Conservation (phyloP, 345 rosid species). For the Dovyalis caffra region DNA sequence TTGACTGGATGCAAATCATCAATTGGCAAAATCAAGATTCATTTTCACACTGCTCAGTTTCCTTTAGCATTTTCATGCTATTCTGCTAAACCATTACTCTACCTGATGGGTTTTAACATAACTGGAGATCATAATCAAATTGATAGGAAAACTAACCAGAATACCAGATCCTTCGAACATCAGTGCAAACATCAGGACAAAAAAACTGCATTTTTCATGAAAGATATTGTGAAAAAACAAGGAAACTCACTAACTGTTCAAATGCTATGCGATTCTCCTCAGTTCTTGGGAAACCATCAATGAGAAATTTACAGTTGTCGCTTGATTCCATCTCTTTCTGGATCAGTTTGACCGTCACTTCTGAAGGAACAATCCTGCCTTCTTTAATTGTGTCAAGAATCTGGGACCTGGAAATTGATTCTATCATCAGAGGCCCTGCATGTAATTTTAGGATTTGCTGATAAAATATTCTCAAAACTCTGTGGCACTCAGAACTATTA, state of each 20-base stretch:
- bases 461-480: not conserved
- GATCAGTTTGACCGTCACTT: conserved; percentile 31
- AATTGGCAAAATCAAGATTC: not conserved
- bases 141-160: not conserved
- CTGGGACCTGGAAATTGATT: conserved; percentile 16
- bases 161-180: not conserved
- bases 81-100: not conserved
- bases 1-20: not conserved
- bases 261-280: conserved; percentile 27
- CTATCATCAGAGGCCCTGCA: not conserved
- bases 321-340: conserved; percentile 26
- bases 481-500: not conserved
- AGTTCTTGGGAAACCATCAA: conserved; percentile 34
- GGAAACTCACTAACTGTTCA: conserved; percentile 29
- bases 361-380: conserved; percentile 35
- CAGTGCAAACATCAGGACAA: not conserved
- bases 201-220: not conserved
- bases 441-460: not conserved
- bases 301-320: conserved; percentile 21
- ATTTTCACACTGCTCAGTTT: not conserved
- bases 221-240: not conserved
- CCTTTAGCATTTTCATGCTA: not conserved
- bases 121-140: not conserved
- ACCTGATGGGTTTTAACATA: not conserved
- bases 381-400: conserved; percentile 27